Conservation (phyloP, 2,329 filamentous ascomycete genomes). For the Ophiosphaerella korrae region DNA sequence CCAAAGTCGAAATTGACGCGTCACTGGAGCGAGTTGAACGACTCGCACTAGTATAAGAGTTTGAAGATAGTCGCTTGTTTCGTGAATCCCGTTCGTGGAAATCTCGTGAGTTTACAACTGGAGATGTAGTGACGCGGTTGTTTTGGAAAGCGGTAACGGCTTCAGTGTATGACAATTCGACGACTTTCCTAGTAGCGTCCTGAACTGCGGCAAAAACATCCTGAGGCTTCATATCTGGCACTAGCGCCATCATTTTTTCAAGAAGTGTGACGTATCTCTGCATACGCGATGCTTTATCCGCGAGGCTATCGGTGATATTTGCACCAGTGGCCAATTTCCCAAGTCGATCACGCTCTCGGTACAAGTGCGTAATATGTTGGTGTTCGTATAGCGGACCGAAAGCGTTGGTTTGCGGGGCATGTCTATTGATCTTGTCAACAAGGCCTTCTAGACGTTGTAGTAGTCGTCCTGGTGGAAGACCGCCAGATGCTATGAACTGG, state of each 20-base stretch:
- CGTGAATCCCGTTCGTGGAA: slow-evolving; percentile 5
- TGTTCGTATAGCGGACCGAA: slow-evolving; percentile 37
- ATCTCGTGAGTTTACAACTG: slow-evolving; percentile 2
- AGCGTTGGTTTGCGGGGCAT: slow-evolving; percentile 29
- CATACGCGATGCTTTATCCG: slow-evolving; percentile 35
- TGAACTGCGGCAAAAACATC: slow-evolving; percentile 26
- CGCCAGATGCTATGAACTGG: slow-evolving; percentile 34
- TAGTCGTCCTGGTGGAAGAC: slow-evolving; percentile 32
- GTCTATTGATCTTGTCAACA: slow-evolving; percentile 40
- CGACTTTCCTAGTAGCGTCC: slow-evolving; percentile 25
- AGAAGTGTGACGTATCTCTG: slow-evolving; percentile 35
- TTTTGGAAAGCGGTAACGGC: slow-evolving; percentile 14
- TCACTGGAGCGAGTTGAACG: slow-evolving; percentile 17
- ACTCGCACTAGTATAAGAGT: neutral
- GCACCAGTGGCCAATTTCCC: slow-evolving; percentile 26
- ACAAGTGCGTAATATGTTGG: slow-evolving; percentile 27
- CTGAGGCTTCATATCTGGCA: slow-evolving; percentile 26
- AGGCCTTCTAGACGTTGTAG: slow-evolving; percentile 43
- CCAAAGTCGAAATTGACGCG: neutral
- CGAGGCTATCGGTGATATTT: slow-evolving; percentile 19
- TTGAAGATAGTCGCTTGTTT: slow-evolving; percentile 8
- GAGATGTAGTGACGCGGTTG: neutral
- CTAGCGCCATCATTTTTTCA: slow-evolving; percentile 35
- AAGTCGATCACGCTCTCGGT: slow-evolving; percentile 36
- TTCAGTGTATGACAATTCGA: slow-evolving; percentile 28